Conservation (phyloP, 345 rosid genomes). For the Hibiscus trionum region DNA sequence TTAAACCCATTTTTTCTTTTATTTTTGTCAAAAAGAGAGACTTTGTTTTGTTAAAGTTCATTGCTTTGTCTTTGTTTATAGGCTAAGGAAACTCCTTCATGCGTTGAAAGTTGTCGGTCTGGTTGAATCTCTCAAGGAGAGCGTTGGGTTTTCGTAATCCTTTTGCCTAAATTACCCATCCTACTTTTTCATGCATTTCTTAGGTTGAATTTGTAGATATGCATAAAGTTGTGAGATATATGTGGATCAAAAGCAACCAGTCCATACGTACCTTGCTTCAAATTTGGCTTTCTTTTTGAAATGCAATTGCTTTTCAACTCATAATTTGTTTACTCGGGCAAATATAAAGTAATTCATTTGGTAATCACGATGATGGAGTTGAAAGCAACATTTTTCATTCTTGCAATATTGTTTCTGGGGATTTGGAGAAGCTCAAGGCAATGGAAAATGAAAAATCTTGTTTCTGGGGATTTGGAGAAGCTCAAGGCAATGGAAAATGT, state of each 20-base stretch:
- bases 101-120: background rate
- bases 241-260: background rate
- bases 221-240: background rate
- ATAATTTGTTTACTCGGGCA: background rate
- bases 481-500: no score
- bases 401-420: no score
- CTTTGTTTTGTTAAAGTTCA: background rate
- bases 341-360: background rate
- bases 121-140: no score
- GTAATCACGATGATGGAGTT: no score
- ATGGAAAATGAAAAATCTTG: no score
- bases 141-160: no score
- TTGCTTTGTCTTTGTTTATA: background rate
- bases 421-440: no score
- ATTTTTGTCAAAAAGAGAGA: background rate
- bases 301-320: background rate
- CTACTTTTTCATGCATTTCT: no score
- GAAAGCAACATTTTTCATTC: no score
- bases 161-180: no score
- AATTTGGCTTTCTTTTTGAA: background rate
- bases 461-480: no score
- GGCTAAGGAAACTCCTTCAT: slow-evolving; percentile 5
- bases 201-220: no score
- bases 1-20: background rate
- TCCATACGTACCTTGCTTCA: background rate